A percentile compares a stretch with the other conserved stretches of the same genome.
Evolutionary conservation across 768 basidiomycete genomes (phyloP).

Genomic region (Crepidotus variabilis): DNA sequence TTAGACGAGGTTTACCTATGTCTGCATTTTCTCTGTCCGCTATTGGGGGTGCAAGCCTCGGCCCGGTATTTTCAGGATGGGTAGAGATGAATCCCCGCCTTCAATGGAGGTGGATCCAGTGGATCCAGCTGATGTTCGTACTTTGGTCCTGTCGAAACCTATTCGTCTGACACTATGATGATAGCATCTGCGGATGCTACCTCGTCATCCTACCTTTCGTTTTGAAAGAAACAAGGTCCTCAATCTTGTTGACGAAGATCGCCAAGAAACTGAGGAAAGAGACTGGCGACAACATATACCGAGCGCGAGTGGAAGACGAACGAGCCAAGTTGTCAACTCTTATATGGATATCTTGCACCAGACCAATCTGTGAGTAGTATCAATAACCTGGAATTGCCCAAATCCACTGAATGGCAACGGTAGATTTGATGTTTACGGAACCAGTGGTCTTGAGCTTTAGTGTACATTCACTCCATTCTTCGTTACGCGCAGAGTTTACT

Average conservation of each 20-base stretch:
- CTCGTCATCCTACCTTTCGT: conserved; percentile 46
- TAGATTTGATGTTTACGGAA: conserved; percentile 68
- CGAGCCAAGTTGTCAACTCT: conserved; percentile 49
- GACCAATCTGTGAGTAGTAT: conserved; percentile 59
- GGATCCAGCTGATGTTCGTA: conserved; percentile 26
- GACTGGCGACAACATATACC: conserved; percentile 61
- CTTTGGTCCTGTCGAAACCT: background rate
- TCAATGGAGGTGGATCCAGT: conserved; percentile 27
- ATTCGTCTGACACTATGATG: background rate
- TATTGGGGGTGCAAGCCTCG: conserved; percentile 36
- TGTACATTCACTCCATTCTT: conserved; percentile 38
- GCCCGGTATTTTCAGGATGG: conserved; percentile 24
- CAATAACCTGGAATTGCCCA: background rate
- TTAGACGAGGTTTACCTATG: conserved; percentile 77
- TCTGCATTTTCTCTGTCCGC: conserved; percentile 62
- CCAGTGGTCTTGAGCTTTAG: conserved; percentile 72
- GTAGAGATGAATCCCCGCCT: conserved; percentile 24
- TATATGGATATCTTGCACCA: conserved; percentile 66
- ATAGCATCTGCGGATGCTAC: conserved; percentile 50
- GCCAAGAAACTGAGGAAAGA: conserved; percentile 63
- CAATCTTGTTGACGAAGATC: conserved; percentile 63
- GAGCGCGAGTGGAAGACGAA: conserved; percentile 62
- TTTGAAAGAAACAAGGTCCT: conserved; percentile 70
- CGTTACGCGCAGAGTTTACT: conserved; percentile 18
- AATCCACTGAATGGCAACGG: background rate